phyloP scores from a whole-genome alignment of 1,284 basidiomycete species.

The Paramarasmius palmivorus region DNA sequence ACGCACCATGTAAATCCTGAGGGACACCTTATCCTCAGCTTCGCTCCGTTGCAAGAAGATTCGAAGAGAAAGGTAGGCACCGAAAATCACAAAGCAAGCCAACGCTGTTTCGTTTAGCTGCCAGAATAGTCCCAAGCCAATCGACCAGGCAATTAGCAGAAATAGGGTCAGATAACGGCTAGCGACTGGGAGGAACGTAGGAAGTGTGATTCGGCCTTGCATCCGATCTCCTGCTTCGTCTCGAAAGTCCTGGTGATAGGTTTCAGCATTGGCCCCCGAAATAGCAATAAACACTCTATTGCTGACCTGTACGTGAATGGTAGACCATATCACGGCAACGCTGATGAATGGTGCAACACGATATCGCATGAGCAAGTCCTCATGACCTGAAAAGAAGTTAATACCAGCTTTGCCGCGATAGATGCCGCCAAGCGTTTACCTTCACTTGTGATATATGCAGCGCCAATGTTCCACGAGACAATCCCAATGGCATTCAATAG shows the following conservation, averaged over 20 bases:
- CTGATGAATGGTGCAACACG: slow-evolving; percentile 28
- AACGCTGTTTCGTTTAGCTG: slow-evolving; percentile 14
- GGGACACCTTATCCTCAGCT: slow-evolving; percentile 24
- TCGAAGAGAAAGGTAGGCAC: slow-evolving; percentile 22
- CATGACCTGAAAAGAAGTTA: slow-evolving; percentile 27
- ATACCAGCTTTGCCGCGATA: slow-evolving; percentile 11
- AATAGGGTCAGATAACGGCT: slow-evolving; percentile 26
- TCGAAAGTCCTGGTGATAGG: slow-evolving; percentile 39
- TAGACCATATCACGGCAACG: slow-evolving; percentile 10
- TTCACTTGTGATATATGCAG: slow-evolving; percentile 23
- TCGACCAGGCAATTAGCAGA: slow-evolving; percentile 25
- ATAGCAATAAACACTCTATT: slow-evolving; percentile 25
- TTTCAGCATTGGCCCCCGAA: slow-evolving; percentile 27
- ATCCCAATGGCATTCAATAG: slow-evolving; percentile 34
- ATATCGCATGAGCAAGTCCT: background rate
- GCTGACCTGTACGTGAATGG: slow-evolving; percentile 17
- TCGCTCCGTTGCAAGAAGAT: slow-evolving; percentile 20
- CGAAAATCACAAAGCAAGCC: slow-evolving; percentile 18
- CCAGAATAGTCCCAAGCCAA: slow-evolving; percentile 21
- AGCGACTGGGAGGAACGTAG: slow-evolving; percentile 31
- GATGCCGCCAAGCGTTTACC: slow-evolving; percentile 22
- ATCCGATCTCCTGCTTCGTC: slow-evolving; percentile 38
- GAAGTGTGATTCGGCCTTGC: slow-evolving; percentile 39
- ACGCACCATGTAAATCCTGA: slow-evolving; percentile 14
- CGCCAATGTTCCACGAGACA: slow-evolving; percentile 27